Evolutionary conservation across 306 rosid species (phyloP).

Genomic region (Cyamopsis tetragonoloba): DNA sequence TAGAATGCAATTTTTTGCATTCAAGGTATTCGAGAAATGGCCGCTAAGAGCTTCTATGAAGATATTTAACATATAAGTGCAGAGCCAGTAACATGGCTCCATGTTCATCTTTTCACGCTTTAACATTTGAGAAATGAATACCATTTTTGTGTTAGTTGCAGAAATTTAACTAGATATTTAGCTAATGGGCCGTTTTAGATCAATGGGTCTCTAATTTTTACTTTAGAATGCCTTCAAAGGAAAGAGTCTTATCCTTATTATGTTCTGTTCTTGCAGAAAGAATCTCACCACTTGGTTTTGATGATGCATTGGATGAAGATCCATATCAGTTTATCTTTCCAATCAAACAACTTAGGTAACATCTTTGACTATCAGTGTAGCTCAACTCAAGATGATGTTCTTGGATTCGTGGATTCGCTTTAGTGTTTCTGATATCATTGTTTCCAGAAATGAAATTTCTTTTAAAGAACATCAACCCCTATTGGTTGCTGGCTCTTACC

Average conservation of each 20-base stretch:
- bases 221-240: not conserved
- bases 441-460: not conserved
- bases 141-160: not conserved
- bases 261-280: conserved; percentile 9
- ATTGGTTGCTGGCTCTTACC: conserved; percentile 6
- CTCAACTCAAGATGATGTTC: conserved; percentile 9
- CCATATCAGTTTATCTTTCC: not conserved
- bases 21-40: no score
- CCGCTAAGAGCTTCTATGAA: no score
- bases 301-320: not conserved
- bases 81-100: not conserved
- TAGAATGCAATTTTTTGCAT: no score
- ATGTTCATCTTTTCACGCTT: not conserved
- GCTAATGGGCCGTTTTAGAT: not conserved
- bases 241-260: not conserved
- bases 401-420: not conserved
- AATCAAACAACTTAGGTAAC: not conserved
- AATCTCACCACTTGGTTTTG: conserved; percentile 14
- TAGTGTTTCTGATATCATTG: not conserved
- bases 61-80: no score
- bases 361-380: not conserved
- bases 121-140: not conserved
- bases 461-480: not conserved
- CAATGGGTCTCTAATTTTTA: not conserved
- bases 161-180: not conserved